Percentiles rank a stretch among this genome's conserved stretches.
Evolutionary conservation across 164 flowering plant species (phyloP).

Genomic region (Macadamia integrifolia): DNA sequence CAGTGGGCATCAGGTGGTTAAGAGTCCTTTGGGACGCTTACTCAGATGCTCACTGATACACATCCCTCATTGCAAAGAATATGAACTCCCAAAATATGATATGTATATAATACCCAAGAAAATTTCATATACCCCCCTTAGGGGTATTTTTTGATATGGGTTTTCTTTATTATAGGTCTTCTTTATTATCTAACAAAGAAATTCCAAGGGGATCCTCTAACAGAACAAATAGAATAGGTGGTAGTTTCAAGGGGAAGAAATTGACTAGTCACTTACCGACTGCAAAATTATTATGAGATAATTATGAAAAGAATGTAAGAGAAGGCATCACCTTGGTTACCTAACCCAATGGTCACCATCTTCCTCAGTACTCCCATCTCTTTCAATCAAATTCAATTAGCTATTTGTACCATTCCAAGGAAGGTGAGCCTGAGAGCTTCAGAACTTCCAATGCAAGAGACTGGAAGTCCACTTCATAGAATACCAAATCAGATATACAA

Average conservation of each 20-base stretch:
- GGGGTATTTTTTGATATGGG: neutral
- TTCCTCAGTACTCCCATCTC: neutral
- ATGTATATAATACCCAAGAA: no score
- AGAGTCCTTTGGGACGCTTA: neutral
- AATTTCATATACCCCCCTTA: no score
- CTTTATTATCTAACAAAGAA: neutral
- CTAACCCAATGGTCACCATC: neutral
- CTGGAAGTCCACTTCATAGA: neutral
- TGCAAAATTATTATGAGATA: neutral
- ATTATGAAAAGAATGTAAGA: neutral
- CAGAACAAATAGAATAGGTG: no score
- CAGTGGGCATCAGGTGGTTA: no score
- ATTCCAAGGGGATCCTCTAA: neutral
- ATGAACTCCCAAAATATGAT: no score
- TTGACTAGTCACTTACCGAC: neutral
- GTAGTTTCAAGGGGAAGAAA: neutral
- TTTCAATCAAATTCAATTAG: neutral
- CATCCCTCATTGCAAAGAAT: no score
- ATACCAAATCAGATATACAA: neutral
- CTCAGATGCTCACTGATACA: neutral
- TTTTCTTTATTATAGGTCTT: neutral
- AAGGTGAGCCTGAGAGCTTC: no score
- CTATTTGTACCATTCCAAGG: no score
- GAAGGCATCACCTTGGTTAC: neutral
- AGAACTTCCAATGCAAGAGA: no score